Percentiles rank a stretch among this genome's conserved stretches.
Conservation (phyloP, 2,329 filamentous ascomycete genomes). For the Chaetomium sp. region DNA sequence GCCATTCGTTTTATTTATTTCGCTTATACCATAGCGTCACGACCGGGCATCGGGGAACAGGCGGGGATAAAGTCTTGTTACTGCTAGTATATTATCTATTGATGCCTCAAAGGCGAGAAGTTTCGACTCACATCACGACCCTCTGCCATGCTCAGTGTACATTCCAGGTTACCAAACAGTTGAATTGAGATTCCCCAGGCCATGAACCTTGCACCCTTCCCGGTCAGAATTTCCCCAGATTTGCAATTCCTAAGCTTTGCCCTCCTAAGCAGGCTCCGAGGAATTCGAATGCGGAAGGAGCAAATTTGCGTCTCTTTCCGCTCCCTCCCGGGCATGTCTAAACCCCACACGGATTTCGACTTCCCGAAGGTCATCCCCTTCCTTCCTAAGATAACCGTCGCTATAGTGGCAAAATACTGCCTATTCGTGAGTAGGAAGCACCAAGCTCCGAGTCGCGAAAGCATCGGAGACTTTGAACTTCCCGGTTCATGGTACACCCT, state of each 20-base stretch:
- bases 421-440: neutral
- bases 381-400: neutral
- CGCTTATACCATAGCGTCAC: constrained; percentile 16
- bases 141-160: neutral
- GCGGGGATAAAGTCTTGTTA: constrained; percentile 13
- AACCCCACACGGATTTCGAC: neutral
- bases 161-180: neutral
- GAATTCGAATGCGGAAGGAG: constrained; percentile 5
- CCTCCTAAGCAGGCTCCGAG: neutral
- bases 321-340: neutral
- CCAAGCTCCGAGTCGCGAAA: neutral
- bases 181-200: no score
- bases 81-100: constrained; percentile 9
- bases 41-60: constrained; percentile 13
- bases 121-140: neutral
- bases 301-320: constrained; percentile 1
- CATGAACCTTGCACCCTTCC: no score
- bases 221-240: neutral
- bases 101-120: neutral
- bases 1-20: constrained; percentile 12
- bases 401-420: neutral
- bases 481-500: neutral
- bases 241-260: neutral
- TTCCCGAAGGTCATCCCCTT: neutral
- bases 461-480: neutral